A percentile compares a stretch with the other conserved stretches of the same genome.
Evolutionary conservation across 2,329 filamentous ascomycete genomes (phyloP).

Genomic region (Chaetomiaceae sp.): DNA sequence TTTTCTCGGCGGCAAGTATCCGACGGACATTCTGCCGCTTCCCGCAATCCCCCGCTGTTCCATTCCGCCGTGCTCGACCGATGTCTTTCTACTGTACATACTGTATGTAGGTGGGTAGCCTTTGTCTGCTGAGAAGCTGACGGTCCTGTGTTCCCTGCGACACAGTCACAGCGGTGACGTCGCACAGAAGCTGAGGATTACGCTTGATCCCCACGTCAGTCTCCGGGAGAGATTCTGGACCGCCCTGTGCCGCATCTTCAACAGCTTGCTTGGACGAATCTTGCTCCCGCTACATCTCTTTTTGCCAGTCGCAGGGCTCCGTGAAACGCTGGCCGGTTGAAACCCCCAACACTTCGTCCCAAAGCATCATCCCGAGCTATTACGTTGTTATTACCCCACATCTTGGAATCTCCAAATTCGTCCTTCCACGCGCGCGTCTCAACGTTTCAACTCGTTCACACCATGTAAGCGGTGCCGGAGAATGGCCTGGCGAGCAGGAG

Average conservation of each 20-base stretch:
- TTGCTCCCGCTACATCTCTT: background rate
- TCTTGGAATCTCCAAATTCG: slow-evolving; percentile 21
- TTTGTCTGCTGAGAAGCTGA: background rate
- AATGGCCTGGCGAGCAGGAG: background rate
- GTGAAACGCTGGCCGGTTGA: slow-evolving; percentile 16
- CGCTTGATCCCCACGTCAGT: background rate
- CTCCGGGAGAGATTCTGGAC: slow-evolving; percentile 4
- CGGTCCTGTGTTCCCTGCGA: background rate
- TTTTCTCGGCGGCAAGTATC: background rate
- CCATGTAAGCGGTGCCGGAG: slow-evolving; percentile 22
- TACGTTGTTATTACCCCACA: slow-evolving; percentile 29
- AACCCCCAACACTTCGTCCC: background rate
- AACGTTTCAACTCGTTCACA: slow-evolving; percentile 22
- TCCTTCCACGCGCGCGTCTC: slow-evolving; percentile 9
- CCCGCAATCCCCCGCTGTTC: background rate
- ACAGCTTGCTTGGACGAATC: background rate
- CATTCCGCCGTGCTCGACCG: background rate
- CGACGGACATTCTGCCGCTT: slow-evolving; percentile 3
- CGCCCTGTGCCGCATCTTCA: background rate
- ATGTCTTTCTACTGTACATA: no score
- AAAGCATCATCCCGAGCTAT: slow-evolving; percentile 24
- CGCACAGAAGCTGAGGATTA: background rate
- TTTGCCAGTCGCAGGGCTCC: slow-evolving; percentile 13
- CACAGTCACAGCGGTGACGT: slow-evolving; percentile 4
- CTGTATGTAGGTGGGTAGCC: no score